These are phyloP conservation scores for Prunus campanulata DNA, from an alignment of 306 rosid species.

Conservation along the genomic window DNA sequence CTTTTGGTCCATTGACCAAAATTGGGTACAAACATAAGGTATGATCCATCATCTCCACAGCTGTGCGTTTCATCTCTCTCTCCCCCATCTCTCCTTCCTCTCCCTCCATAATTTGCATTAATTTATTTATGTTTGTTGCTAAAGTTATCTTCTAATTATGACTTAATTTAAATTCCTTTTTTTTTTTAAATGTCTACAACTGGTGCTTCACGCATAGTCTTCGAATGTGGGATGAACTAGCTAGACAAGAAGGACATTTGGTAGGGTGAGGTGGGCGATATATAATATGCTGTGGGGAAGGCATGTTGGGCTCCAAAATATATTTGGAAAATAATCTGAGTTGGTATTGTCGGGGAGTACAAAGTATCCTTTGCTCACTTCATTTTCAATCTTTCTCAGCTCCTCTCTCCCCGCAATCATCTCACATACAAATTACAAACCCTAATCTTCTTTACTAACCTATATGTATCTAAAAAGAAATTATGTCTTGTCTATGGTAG, in stretches of 20 bases:
- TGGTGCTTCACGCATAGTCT: neutral
- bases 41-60: neutral
- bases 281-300: slow-evolving; percentile 7
- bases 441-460: neutral
- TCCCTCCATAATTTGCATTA: neutral
- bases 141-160: neutral
- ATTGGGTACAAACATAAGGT: neutral
- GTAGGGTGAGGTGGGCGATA: neutral
- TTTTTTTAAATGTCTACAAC: neutral
- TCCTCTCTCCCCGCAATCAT: neutral
- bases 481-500: neutral
- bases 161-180: neutral
- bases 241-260: slow-evolving; percentile 8
- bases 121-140: neutral
- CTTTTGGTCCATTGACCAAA: too few species aligned
- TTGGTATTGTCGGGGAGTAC: slow-evolving; percentile 24
- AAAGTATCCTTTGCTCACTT: slow-evolving; percentile 2
- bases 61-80: neutral
- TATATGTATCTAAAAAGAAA: neutral
- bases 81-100: neutral
- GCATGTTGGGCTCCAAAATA: slow-evolving; percentile 11
- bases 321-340: slow-evolving; percentile 20
- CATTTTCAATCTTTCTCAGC: slow-evolving; percentile 5
- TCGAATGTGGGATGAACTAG: neutral
- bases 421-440: neutral